phyloP scores from a whole-genome alignment of 1,139 yeast species.

The Meyerozyma sp. region DNA sequence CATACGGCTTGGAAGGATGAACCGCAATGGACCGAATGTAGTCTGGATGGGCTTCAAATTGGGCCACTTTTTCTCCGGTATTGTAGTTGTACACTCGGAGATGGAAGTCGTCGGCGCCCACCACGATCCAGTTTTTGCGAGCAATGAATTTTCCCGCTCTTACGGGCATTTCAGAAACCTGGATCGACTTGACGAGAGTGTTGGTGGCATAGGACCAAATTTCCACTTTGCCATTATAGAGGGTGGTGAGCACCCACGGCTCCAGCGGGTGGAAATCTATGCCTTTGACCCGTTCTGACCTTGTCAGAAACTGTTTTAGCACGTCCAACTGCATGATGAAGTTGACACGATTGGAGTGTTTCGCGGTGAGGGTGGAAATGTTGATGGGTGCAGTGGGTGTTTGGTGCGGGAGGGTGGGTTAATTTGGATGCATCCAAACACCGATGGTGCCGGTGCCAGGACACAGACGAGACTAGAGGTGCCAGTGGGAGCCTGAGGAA shows the following conservation, averaged over 20 bases:
- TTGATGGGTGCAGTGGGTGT: background rate
- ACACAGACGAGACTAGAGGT: too few species aligned
- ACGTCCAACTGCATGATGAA: constrained; percentile 42
- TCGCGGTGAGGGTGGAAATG: background rate
- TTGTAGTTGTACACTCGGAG: constrained; percentile 90
- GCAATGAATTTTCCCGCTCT: constrained; percentile 95
- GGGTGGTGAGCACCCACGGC: constrained; percentile 90
- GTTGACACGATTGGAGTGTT: constrained; percentile 2
- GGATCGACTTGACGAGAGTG: constrained; percentile 49
- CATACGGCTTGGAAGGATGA: constrained; percentile 87
- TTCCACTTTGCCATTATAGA: constrained; percentile 82
- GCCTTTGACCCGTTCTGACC: constrained; percentile 96
- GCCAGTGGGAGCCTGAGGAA: too few species aligned
- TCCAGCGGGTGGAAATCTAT: constrained; percentile 97
- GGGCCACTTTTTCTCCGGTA: constrained; percentile 90
- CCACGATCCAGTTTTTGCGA: constrained; percentile 94
- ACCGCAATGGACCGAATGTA: constrained; percentile 90
- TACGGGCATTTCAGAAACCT: constrained; percentile 91
- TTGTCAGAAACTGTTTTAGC: constrained; percentile 72
- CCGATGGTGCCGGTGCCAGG: too few species aligned
- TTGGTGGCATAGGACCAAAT: constrained; percentile 91
- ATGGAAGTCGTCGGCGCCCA: constrained; percentile 94
- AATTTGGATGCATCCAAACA: too few species aligned
- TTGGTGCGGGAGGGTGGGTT: too few species aligned
- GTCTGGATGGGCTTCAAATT: constrained; percentile 97